Evolutionary conservation across 495 filamentous ascomycete genomes (phyloP), one percentile per base, ranked within the genome.

Genomic region (Penicillium canescens): DNA sequence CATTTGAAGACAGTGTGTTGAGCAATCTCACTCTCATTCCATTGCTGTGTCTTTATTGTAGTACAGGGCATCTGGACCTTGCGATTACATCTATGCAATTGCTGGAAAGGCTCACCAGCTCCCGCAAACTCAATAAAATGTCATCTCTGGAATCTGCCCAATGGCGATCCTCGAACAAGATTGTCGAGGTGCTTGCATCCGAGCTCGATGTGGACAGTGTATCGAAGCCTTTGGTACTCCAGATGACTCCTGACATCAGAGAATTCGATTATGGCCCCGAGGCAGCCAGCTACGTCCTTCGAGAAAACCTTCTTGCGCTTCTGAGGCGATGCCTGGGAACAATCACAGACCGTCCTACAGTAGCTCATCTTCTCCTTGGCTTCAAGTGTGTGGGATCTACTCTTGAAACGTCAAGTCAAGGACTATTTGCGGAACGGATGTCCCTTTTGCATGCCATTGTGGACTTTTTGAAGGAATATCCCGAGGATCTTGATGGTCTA

Each of bases 1-100:
- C 88, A 1, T 92, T 98, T 64, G 95, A 99, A 68, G 95, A 98
- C 57, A 93, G 89, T 21, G 77, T 99, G 36, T 77, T 96, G 48
- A 89, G 86, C 59, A 86, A 92, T 58, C 71, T 98, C 34, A 67
- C 78, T 13, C 72, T 96, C 38, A 77, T 97, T 37, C 85, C 88
- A 6, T 83, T 88, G 51, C 72, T 98, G 24, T 92, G 90, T 21
- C 78, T 88, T 3, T 98, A 92, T 64, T 90, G 90, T 60, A 88
- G 89, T 36, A 83, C 90, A 35, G 86, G 88, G 1, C 87, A 96
- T 52, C 77, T 86, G 44, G 79, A 86, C 16, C 80, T 98, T 37
- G 88, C 88, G 1, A 69, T 93, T 47, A 83, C 80, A 7, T 90
- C 92, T 16, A 72, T 99, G 66, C 81, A 82, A 28, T 77, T 99